phyloP scores from a whole-genome alignment of 2,329 filamentous ascomycete genomes.

The Coniochaeta sp. region DNA sequence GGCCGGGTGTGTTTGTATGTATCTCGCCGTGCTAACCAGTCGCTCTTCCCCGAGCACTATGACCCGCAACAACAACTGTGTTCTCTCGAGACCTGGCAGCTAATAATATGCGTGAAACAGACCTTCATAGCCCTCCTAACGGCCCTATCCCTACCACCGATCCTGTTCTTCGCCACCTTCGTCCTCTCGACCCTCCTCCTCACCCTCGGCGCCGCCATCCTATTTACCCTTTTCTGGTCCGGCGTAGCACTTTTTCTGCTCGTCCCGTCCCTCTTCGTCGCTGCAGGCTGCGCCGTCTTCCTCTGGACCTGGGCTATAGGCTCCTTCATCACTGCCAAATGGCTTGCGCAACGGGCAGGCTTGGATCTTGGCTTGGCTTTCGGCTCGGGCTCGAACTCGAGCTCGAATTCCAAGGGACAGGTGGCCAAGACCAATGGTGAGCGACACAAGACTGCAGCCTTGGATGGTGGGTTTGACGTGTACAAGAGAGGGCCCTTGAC shows the following conservation, averaged over 20 bases:
- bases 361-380: neutral
- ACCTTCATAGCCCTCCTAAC: conserved; percentile 56
- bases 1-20: conserved; percentile 64
- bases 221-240: conserved; percentile 62
- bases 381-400: neutral
- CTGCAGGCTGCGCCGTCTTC: conserved; percentile 52
- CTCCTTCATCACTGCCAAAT: conserved; percentile 44
- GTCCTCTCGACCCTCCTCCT: conserved; percentile 53
- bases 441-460: neutral
- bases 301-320: conserved; percentile 62
- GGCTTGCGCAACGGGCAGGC: conserved; percentile 17
- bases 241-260: conserved; percentile 60
- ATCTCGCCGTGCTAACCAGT: neutral
- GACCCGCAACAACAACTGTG: too few relatives aligned
- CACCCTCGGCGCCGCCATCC: conserved; percentile 51
- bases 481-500: neutral
- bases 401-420: too few relatives aligned
- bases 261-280: conserved; percentile 60
- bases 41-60: too few relatives aligned
- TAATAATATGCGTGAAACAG: neutral
- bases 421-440: neutral
- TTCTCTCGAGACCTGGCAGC: neutral
- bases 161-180: conserved; percentile 63
- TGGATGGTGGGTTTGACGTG: neutral
- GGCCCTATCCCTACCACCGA: conserved; percentile 56